A percentile compares a stretch with the other conserved stretches of the same genome.
Conservation (phyloP, 2,329 filamentous ascomycete genomes). For the Aspergillus fumigatus region DNA sequence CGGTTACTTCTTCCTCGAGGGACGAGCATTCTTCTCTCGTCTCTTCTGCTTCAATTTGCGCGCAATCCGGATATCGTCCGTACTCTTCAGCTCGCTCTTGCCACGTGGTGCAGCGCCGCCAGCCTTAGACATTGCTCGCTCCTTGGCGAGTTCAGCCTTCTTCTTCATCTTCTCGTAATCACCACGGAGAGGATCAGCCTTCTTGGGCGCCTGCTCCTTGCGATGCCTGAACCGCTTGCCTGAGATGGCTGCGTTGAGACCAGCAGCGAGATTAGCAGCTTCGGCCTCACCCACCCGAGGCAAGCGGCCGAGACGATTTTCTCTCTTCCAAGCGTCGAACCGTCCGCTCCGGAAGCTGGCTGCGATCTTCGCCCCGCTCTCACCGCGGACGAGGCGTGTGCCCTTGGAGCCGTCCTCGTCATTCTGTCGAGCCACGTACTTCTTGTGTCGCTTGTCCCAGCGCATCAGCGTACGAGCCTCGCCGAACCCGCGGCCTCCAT, state of each 20-base stretch:
- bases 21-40: slow-evolving; percentile 83
- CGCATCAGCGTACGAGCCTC: slow-evolving; percentile 73
- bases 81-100: slow-evolving; percentile 75
- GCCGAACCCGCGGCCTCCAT: slow-evolving; percentile 70
- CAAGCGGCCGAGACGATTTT: slow-evolving; percentile 72
- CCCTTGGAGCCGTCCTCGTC: slow-evolving; percentile 86
- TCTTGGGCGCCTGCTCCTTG: slow-evolving; percentile 81
- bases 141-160: slow-evolving; percentile 78
- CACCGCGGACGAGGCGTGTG: slow-evolving; percentile 74
- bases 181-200: slow-evolving; percentile 85
- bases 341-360: slow-evolving; percentile 88
- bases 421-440: slow-evolving; percentile 87
- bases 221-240: slow-evolving; percentile 76
- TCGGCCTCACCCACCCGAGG: slow-evolving; percentile 82
- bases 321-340: slow-evolving; percentile 87
- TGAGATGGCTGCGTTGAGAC: slow-evolving; percentile 32
- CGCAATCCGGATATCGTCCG: slow-evolving; percentile 79
- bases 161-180: slow-evolving; percentile 90
- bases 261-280: slow-evolving; percentile 34
- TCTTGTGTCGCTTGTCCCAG: slow-evolving; percentile 96
- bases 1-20: slow-evolving; percentile 56
- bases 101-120: slow-evolving; percentile 51
- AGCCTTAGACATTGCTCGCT: slow-evolving; percentile 47
- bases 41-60: slow-evolving; percentile 71
- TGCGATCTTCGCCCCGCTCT: slow-evolving; percentile 93